Evolutionary conservation across 768 basidiomycete genomes (phyloP), one percentile per base, ranked within the genome.

Genomic region (Leccinellum rugosiceps): DNA sequence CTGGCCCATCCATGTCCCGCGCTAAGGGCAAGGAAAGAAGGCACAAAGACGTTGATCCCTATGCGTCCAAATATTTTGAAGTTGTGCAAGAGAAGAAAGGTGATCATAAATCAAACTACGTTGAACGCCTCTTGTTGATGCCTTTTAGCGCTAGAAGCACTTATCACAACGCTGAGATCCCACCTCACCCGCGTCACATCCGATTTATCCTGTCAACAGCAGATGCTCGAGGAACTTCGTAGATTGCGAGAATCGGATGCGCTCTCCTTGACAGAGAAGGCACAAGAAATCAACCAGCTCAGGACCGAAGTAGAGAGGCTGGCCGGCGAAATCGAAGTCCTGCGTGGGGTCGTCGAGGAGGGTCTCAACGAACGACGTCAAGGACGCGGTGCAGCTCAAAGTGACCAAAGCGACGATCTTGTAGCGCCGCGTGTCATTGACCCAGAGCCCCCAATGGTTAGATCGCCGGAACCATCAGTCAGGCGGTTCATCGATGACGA

Each of bases 71-170:
- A 52, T 92, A 94, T 62, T 80, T 80, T 56, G 87, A 90, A 61
- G 88, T 84, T 5, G 88, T 95, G 0, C 88, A 91, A 59, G 92
- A 94, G 71, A 94, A 94, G 71, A 91, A 91, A 78, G 91, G 92
- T 93, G 50, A 10, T 72, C 66, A n/a, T 10, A n/a, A 32, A 47
- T 38, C 30, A 38, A 31, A n/a, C 31, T 21, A n/a, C 46, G 1
- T 6, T 15, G 14, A 44, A 50, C 55, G 54, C 17, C 23, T 46
- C 14, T 48, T 53, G n/a, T 56, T 66, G 52, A 65, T 54, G 15
- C 28, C 55, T 65, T 8, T 14, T 41, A 95, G 94, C 90, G 15
- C 76, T 97, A 3, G 94, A 96, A 71, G 83, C 87, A 0, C 76
- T 96, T 6, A 87, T 95, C 52, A 69, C 77, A 3, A 86, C 85